Evolutionary conservation across 2,329 filamentous ascomycete species (phyloP).

Genomic region (Aspergillus cejpii): DNA sequence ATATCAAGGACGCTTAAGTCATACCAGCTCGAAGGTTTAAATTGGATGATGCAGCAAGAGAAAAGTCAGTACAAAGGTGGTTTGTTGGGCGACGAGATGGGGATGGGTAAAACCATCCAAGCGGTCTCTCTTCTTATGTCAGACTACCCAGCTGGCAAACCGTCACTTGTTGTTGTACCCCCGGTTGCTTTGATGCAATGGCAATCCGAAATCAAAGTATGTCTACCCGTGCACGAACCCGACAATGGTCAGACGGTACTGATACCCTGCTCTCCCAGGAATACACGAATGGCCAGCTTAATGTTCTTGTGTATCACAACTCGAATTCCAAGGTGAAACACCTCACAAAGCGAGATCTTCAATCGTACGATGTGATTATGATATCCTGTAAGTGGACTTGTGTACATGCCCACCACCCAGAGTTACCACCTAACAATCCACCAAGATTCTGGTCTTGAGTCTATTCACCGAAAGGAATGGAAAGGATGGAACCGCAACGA

Average conservation of each 20-base stretch:
- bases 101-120: constrained; percentile 96
- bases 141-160: constrained; percentile 76
- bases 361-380: constrained; percentile 86
- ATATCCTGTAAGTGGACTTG: constrained; percentile 70
- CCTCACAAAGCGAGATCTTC: constrained; percentile 66
- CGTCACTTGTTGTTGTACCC: constrained; percentile 81
- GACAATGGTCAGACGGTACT: background rate
- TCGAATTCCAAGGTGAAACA: constrained; percentile 77
- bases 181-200: constrained; percentile 95
- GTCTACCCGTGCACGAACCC: constrained; percentile 2
- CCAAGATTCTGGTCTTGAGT: constrained; percentile 63
- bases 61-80: constrained; percentile 78
- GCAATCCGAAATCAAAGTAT: constrained; percentile 70
- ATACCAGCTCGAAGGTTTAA: constrained; percentile 87
- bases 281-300: constrained; percentile 81
- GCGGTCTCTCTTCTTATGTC: constrained; percentile 98
- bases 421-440: constrained; percentile 6
- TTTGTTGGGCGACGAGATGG: constrained; percentile 95
- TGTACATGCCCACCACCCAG: background rate
- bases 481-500: constrained; percentile 81
- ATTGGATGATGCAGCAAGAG: constrained; percentile 93
- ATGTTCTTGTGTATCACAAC: constrained; percentile 84
- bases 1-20: constrained; percentile 83
- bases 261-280: constrained; percentile 21
- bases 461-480: constrained; percentile 83